Evolutionary conservation across 139 green algal species (phyloP), one percentile per base, ranked within the genome.

Genomic region (Mesostigma viride): DNA sequence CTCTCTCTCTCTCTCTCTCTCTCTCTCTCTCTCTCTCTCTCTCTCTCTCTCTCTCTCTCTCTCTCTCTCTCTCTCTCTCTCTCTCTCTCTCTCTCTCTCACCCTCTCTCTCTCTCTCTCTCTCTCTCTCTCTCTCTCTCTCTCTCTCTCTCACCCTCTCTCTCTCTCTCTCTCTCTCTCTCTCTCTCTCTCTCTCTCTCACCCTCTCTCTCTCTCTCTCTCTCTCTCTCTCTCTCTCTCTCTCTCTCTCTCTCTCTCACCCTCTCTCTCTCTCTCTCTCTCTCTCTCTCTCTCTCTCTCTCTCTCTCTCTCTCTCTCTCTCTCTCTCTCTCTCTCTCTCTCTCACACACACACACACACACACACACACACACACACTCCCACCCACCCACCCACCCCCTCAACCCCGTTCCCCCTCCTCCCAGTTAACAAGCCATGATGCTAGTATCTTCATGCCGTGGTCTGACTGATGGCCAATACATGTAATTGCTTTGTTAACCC

Each of bases 1-100:
- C 40, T 53, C 40, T 53, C 40, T 53, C 40, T 53, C 40, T 53
- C 40, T 53, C 40, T 53, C 40, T 53, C 40, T 53, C 40, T 53
- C 40, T 53, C 40, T 53, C 40, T 53, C 40, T 53, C 40, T 53
- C 40, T 53, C 40, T 53, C 40, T 53, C 40, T 53, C 40, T 53
- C 40, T 53, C 40, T 53, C 40, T 53, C 40, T 53, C 40, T 53
- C 40, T 53, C 40, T 53, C 40, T 53, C 40, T 53, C 40, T 53
- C 40, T 53, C 40, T 53, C 40, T 53, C 40, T 53, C 40, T 53
- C 40, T 53, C 40, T 53, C 40, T 53, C 40, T 53, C 40, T 53
- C 40, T 53, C 40, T 53, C 40, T 53, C 40, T 53, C 40, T 53
- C 40, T 53, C 40, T 53, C 40, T 53, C 40, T 53, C 40, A 24